Conservation (phyloP, 352 stramenopile species). For the Pythium sukuiense region DNA sequence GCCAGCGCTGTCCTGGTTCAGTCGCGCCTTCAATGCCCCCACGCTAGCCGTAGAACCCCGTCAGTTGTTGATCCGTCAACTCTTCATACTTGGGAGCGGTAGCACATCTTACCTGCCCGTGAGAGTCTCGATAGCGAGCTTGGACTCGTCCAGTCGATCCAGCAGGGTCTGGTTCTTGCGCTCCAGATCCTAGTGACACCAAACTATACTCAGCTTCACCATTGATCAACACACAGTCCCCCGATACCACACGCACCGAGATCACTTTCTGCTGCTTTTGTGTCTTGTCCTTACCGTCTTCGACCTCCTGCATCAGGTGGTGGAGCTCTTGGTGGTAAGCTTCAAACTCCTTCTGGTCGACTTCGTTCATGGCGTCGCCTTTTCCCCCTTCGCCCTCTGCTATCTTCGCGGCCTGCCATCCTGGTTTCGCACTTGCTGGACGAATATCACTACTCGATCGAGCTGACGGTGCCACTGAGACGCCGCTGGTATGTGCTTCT, state of each 20-base stretch:
- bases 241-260: conserved; percentile 31
- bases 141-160: conserved; percentile 67
- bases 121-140: conserved; percentile 63
- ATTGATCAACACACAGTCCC: not conserved
- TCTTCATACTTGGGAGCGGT: not conserved
- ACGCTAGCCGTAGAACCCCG: conserved; percentile 35
- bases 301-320: conserved; percentile 61
- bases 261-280: conserved; percentile 74
- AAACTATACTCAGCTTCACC: not conserved
- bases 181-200: conserved; percentile 51
- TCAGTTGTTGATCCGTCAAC: not conserved
- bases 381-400: conserved; percentile 7
- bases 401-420: conserved; percentile 5
- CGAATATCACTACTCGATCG: not conserved
- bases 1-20: conserved; percentile 72
- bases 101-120: conserved; percentile 47
- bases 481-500: not conserved
- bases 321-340: conserved; percentile 68
- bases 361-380: conserved; percentile 24
- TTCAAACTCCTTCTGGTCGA: conserved; percentile 72
- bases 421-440: not conserved
- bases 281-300: conserved; percentile 54
- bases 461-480: not conserved
- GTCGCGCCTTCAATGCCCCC: conserved; percentile 61
- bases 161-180: conserved; percentile 60